phyloP scores from a whole-genome alignment of 2,329 filamentous ascomycete genomes.

The Exophiala sp. region DNA sequence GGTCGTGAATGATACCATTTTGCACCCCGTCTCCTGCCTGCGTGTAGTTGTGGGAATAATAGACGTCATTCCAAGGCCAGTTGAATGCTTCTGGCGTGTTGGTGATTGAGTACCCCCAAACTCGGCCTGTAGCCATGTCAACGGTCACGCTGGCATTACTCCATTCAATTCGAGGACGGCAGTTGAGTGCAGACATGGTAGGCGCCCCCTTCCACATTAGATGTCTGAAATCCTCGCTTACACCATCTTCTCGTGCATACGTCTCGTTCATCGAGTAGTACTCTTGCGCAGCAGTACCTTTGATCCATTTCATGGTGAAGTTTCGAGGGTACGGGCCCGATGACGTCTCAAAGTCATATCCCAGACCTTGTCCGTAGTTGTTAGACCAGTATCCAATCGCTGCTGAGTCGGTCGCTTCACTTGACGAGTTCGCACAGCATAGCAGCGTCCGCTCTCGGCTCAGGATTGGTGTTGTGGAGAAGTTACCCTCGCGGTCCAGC shows the following conservation, averaged over 20 bases:
- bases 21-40: conserved; percentile 1
- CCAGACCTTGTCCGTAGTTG: conserved; percentile 2
- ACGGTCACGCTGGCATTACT: conserved; percentile 13
- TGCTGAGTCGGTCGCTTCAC: background rate
- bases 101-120: conserved; percentile 7
- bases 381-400: conserved; percentile 16
- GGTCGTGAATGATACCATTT: background rate
- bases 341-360: conserved; percentile 2
- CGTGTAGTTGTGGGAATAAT: conserved; percentile 5
- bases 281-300: background rate
- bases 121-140: conserved; percentile 5
- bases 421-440: conserved; percentile 12
- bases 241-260: background rate
- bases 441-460: background rate
- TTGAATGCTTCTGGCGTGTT: background rate
- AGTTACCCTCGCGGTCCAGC: background rate
- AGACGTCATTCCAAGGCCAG: conserved; percentile 10
- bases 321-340: conserved; percentile 6
- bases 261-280: conserved; percentile 4
- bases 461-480: conserved; percentile 6
- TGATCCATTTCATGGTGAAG: conserved; percentile 13
- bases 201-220: conserved; percentile 12
- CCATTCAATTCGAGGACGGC: conserved; percentile 12
- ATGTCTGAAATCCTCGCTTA: conserved; percentile 6
- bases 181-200: conserved; percentile 10